Conservation (phyloP, 1,284 basidiomycete genomes). For the Boletellus deceptivus region DNA sequence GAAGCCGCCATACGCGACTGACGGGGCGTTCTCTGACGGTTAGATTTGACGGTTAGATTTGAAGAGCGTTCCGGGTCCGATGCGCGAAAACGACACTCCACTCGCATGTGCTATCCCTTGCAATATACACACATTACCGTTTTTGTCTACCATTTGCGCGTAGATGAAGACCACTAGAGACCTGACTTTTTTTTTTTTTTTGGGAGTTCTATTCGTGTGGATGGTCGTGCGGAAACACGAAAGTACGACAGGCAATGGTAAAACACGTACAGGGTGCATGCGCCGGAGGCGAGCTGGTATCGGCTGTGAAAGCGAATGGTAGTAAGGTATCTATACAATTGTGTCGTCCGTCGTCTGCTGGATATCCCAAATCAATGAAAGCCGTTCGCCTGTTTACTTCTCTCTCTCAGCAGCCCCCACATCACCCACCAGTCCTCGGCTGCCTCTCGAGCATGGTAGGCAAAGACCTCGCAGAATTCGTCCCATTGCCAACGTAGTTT, state of each 20-base stretch:
- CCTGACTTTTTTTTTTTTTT: too few relatives aligned
- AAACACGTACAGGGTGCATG: background rate
- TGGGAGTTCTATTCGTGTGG: background rate
- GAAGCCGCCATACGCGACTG: constrained; percentile 64
- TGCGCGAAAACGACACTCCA: constrained; percentile 4
- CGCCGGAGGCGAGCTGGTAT: background rate
- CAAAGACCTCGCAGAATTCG: constrained; percentile 42
- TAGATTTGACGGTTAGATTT: too few relatives aligned
- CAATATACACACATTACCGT: constrained; percentile 22
- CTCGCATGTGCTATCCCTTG: constrained; percentile 9
- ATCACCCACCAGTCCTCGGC: constrained; percentile 50
- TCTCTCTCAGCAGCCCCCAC: constrained; percentile 40
- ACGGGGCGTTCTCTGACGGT: constrained; percentile 8
- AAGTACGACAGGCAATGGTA: background rate
- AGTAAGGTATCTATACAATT: constrained; percentile 7
- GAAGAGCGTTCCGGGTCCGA: constrained; percentile 4
- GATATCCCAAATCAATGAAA: constrained; percentile 9
- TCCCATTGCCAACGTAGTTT: constrained; percentile 41
- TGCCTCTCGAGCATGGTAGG: constrained; percentile 44
- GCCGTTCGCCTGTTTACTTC: constrained; percentile 23
- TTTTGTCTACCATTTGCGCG: background rate
- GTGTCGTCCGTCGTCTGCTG: constrained; percentile 5
- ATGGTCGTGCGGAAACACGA: constrained; percentile 2
- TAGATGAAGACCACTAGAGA: background rate
- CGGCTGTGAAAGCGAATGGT: constrained; percentile 1